Evolutionary conservation across 1,284 basidiomycete genomes (phyloP).

Genomic region (Schizopora paradoxa): DNA sequence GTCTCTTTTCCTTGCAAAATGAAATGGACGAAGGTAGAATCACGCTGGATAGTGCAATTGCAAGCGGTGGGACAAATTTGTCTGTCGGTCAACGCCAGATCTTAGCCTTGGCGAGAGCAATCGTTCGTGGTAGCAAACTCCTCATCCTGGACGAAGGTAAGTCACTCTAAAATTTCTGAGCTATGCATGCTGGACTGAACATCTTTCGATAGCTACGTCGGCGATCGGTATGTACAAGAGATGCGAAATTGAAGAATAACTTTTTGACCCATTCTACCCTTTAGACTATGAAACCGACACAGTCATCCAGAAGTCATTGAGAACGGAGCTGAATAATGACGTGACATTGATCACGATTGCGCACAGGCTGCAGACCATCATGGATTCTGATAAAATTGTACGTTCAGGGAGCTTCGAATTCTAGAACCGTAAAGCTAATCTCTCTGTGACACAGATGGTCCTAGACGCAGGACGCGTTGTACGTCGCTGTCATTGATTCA

Average conservation of each 20-base stretch:
- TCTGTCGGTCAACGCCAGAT: slow-evolving; percentile 52
- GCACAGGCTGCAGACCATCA: slow-evolving; percentile 65
- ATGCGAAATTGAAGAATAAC: slow-evolving; percentile 26
- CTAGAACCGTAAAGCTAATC: neutral
- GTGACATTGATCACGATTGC: slow-evolving; percentile 68
- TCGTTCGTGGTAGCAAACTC: slow-evolving; percentile 31
- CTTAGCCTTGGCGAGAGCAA: slow-evolving; percentile 32
- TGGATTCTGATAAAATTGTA: slow-evolving; percentile 57
- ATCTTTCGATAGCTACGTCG: slow-evolving; percentile 38
- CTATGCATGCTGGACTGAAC: neutral
- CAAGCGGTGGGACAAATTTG: slow-evolving; percentile 38
- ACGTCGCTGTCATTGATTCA: slow-evolving; percentile 15
- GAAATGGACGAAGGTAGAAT: slow-evolving; percentile 27
- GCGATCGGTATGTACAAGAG: slow-evolving; percentile 39
- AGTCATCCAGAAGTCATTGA: slow-evolving; percentile 25
- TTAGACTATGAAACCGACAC: slow-evolving; percentile 53
- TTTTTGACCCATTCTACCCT: neutral
- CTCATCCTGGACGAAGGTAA: slow-evolving; percentile 32
- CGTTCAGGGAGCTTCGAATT: slow-evolving; percentile 11
- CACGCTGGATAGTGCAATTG: slow-evolving; percentile 31
- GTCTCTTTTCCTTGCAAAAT: slow-evolving; percentile 28
- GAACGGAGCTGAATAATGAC: slow-evolving; percentile 51
- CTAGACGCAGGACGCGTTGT: slow-evolving; percentile 34
- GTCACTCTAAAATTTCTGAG: slow-evolving; percentile 3
- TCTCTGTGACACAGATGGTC: slow-evolving; percentile 24